Evolutionary conservation across 495 filamentous ascomycete genomes (phyloP), one percentile per base, ranked within the genome.

Genomic region (Copromyces sp.): DNA sequence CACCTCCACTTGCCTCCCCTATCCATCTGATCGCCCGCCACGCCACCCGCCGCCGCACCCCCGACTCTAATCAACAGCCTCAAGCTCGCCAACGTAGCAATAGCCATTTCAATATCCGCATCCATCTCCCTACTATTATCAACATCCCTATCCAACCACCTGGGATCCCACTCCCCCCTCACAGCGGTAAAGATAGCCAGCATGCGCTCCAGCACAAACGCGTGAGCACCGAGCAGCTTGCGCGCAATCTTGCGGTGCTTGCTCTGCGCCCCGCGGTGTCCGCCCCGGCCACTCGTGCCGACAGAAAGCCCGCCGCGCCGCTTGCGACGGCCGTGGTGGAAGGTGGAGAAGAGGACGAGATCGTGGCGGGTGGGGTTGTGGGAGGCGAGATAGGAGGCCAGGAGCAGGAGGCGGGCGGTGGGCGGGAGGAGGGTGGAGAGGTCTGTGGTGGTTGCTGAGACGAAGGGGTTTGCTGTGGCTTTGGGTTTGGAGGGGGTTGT

Each of bases 331-430:
- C 84, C 80, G 29, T 92, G 89, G 70, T 90, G 89, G 78, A 89
- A 87, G 71, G 94, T 96, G 71, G 91, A 94, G 84, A 99, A 98
- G 77, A 94, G 90, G 39, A 89, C 86, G 2, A 89, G 85, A 80
- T 99, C 95, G 44, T 91, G 87, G 53, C 89, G 84, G 20, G 93
- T 86, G 1, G 92, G 89, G 77, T 93, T 98, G 83, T 94, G 92
- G 4, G 94, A 97, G 73, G 95, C 93, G 5, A 99, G 88, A 81
- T 97, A 99, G 29, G 94, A 90, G 68, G 94, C 92, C 44, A 95
- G 87, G 16, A 99, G 87, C 72, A 98, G 88, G 45, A 93, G 84
- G 65, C 93, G 91, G 29, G 95, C 90, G 77, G 92, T 93, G 75
- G 93, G 91, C 12, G 94, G 93, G 35, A 98, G 86, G 38, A 87